These are phyloP conservation scores for Ramularia endophylla DNA, from an alignment of 2,329 filamentous ascomycete species.

Conservation along the genomic window DNA sequence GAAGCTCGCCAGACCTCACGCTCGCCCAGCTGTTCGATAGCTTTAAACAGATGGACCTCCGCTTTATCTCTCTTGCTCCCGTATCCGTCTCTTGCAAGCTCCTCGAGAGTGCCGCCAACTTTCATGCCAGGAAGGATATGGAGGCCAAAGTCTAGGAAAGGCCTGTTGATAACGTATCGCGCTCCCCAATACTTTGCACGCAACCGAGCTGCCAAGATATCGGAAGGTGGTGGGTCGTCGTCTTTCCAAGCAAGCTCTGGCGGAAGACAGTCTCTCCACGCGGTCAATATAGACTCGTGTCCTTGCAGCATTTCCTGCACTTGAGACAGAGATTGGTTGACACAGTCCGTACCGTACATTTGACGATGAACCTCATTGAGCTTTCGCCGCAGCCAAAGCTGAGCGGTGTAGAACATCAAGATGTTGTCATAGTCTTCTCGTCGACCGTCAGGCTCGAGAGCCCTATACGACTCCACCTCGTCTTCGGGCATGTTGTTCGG, in stretches of 20 bases:
- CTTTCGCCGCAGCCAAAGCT: constrained; percentile 54
- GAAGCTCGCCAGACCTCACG: constrained; percentile 26
- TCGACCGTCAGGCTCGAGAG: constrained; percentile 16
- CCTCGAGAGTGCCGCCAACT: constrained; percentile 19
- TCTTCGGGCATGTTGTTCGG: constrained; percentile 51
- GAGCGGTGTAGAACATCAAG: constrained; percentile 55
- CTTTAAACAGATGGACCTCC: constrained; percentile 31
- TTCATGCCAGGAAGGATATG: constrained; percentile 39
- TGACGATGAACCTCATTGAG: constrained; percentile 52
- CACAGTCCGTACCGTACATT: constrained; percentile 42
- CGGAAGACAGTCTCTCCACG: constrained; percentile 50
- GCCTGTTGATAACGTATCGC: constrained; percentile 80
- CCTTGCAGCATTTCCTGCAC: constrained; percentile 27
- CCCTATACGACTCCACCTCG: constrained; percentile 20
- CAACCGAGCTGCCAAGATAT: constrained; percentile 77
- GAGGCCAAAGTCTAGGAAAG: constrained; percentile 60
- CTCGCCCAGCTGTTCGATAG: constrained; percentile 28
- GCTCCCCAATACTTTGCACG: constrained; percentile 95
- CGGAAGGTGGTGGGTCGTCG: constrained; percentile 60
- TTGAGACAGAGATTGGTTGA: constrained; percentile 15
- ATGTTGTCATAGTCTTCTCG: constrained; percentile 32
- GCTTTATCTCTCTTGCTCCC: constrained; percentile 27
- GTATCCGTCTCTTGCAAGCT: constrained; percentile 26
- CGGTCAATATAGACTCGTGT: constrained; percentile 37
- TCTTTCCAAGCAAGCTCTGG: constrained; percentile 56